Percentiles rank a stretch among this genome's conserved stretches.
Evolutionary conservation across 208 protist genomes (phyloP).

Genomic region (Leishmania braziliensis): DNA sequence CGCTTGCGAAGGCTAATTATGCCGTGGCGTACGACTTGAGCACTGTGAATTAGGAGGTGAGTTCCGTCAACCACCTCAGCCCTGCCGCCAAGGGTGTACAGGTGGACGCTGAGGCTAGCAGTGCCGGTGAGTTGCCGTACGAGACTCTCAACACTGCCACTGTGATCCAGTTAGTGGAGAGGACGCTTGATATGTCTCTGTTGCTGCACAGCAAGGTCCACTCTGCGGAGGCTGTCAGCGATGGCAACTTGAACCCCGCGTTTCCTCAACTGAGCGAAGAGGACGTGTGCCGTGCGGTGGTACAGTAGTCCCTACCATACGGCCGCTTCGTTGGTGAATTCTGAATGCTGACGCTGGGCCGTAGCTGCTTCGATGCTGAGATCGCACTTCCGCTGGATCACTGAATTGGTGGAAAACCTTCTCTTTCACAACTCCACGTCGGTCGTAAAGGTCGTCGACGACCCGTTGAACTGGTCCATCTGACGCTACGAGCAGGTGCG

Average conservation of each 20-base stretch:
- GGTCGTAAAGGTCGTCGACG: constrained; percentile 35
- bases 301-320: constrained; percentile 42
- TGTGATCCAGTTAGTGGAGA: constrained; percentile 32
- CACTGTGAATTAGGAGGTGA: constrained; percentile 5
- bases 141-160: constrained; percentile 22
- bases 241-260: constrained; percentile 43
- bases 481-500: constrained; percentile 36
- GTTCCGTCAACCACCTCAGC: constrained; percentile 16
- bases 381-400: constrained; percentile 27
- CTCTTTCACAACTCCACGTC: constrained; percentile 38
- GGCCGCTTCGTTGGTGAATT: constrained; percentile 39
- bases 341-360: constrained; percentile 39
- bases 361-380: constrained; percentile 45
- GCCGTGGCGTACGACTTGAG: neutral
- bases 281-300: constrained; percentile 31
- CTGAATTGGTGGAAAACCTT: constrained; percentile 29
- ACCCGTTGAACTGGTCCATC: constrained; percentile 37
- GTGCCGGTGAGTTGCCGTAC: constrained; percentile 14
- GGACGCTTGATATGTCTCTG: constrained; percentile 21
- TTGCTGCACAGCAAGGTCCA: constrained; percentile 22
- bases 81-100: neutral
- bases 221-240: constrained; percentile 32
- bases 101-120: neutral
- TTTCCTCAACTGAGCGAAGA: constrained; percentile 32
- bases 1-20: neutral